Percentiles rank a stretch among this genome's conserved stretches.
Conservation (phyloP, 2,329 filamentous ascomycete genomes). For the Botrytis hyacinthi region DNA sequence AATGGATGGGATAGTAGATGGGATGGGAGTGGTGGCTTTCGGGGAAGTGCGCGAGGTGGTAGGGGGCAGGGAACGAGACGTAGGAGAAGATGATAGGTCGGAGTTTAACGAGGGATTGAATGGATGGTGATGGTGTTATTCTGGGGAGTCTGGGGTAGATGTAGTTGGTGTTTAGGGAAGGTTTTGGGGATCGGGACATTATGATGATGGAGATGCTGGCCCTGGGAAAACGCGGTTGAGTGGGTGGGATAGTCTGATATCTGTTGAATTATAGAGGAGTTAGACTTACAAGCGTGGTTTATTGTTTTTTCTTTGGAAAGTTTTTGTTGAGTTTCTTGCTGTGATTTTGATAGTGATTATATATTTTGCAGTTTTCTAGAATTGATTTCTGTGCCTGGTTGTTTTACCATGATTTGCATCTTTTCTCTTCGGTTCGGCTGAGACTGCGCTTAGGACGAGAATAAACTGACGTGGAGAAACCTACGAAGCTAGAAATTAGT, state of each 20-base stretch:
- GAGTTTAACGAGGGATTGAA: not conserved
- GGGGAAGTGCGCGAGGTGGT: not conserved
- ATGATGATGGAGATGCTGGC: not conserved
- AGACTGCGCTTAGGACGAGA: too few relatives aligned
- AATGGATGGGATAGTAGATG: not conserved
- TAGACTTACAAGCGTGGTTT: not conserved
- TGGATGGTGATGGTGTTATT: not conserved
- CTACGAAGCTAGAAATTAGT: rapidly evolving
- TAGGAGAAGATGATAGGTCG: not conserved
- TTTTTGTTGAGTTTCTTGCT: not conserved
- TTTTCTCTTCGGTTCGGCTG: too few relatives aligned
- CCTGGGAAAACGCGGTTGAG: too few relatives aligned
- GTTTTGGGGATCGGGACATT: not conserved
- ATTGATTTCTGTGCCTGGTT: too few relatives aligned
- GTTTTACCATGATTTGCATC: too few relatives aligned
- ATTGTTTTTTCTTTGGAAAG: not conserved
- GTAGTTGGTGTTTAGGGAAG: not conserved
- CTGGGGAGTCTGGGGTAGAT: too few relatives aligned
- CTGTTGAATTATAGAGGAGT: not conserved
- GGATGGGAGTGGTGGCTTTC: not conserved
- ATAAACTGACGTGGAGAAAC: too few relatives aligned
- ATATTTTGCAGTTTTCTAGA: too few relatives aligned
- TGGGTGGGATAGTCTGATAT: not conserved
- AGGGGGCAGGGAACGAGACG: too few relatives aligned
- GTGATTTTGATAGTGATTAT: not conserved